phyloP scores from a whole-genome alignment of 129 eudicot species.

The Flaveria sonorensis region DNA sequence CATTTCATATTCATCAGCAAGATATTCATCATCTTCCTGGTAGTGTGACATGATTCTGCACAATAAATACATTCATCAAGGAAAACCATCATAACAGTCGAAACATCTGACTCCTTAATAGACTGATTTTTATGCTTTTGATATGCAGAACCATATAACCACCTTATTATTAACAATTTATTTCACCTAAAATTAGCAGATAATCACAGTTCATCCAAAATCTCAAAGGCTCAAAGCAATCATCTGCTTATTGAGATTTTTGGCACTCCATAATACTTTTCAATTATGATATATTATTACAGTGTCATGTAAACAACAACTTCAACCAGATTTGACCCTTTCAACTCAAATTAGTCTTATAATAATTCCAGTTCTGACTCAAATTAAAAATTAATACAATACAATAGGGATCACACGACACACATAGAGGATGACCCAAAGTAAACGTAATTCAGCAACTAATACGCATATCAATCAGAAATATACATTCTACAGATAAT shows the following conservation, averaged over 20 bases:
- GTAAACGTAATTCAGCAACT: not conserved
- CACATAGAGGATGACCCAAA: not conserved
- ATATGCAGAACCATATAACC: not conserved
- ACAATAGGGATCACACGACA: no score
- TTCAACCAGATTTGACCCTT: not conserved
- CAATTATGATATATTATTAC: not conserved
- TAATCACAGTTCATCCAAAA: not conserved
- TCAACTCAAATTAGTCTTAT: conserved; percentile 11
- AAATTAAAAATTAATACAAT: not conserved
- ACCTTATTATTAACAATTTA: not conserved
- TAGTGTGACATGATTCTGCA: conserved; percentile 70
- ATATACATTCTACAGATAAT: not conserved
- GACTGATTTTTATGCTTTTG: not conserved
- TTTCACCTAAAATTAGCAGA: conserved; percentile 2
- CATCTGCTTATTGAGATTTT: not conserved
- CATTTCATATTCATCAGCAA: conserved; percentile 80
- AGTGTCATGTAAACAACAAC: not conserved
- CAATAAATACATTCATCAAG: conserved; percentile 27
- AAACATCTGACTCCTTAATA: not conserved
- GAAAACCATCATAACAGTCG: not conserved
- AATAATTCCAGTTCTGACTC: not conserved
- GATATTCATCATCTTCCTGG: conserved; percentile 54
- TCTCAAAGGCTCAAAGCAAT: not conserved
- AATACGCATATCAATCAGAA: not conserved
- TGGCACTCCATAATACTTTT: not conserved